Conservation (phyloP, 768 basidiomycete species). For the Hygrocybe coccinea region DNA sequence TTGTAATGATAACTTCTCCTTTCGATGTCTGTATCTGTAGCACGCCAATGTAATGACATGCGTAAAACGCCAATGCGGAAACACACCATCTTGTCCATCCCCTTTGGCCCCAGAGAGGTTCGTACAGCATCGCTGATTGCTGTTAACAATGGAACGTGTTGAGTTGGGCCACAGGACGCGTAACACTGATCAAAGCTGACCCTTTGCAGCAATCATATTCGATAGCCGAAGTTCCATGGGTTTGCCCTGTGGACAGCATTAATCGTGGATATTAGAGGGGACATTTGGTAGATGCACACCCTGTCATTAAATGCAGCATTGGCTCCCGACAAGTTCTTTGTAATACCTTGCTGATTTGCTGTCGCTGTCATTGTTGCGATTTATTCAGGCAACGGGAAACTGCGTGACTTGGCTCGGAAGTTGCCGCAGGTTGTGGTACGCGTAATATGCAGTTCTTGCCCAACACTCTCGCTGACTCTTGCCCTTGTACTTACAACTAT, state of each 20-base stretch:
- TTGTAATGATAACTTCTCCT: constrained; percentile 96
- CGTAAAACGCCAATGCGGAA: constrained; percentile 6
- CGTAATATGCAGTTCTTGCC: too few species aligned
- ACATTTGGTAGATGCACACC: constrained; percentile 35
- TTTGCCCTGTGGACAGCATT: constrained; percentile 63
- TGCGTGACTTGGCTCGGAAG: constrained; percentile 25
- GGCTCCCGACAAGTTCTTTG: constrained; percentile 48
- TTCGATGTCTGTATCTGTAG: constrained; percentile 89
- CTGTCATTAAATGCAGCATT: constrained; percentile 87
- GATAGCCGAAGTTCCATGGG: constrained; percentile 97
- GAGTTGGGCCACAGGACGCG: constrained; percentile 7
- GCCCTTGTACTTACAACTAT: not conserved
- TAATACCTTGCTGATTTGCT: constrained; percentile 34
- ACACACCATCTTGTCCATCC: constrained; percentile 99
- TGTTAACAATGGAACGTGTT: constrained; percentile 29
- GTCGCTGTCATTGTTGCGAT: not conserved
- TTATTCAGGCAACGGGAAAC: not conserved
- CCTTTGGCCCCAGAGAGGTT: constrained; percentile 92
- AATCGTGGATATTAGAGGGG: constrained; percentile 5
- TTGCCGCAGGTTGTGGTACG: constrained; percentile 19
- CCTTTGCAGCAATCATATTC: constrained; percentile 97
- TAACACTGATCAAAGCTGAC: constrained; percentile 33
- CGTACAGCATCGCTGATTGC: constrained; percentile 97
- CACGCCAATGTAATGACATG: constrained; percentile 8
- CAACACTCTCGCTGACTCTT: too few species aligned